Evolutionary conservation across 768 basidiomycete species (phyloP), one percentile per base, ranked within the genome.

Genomic region (Phlegmacium glaucopus): DNA sequence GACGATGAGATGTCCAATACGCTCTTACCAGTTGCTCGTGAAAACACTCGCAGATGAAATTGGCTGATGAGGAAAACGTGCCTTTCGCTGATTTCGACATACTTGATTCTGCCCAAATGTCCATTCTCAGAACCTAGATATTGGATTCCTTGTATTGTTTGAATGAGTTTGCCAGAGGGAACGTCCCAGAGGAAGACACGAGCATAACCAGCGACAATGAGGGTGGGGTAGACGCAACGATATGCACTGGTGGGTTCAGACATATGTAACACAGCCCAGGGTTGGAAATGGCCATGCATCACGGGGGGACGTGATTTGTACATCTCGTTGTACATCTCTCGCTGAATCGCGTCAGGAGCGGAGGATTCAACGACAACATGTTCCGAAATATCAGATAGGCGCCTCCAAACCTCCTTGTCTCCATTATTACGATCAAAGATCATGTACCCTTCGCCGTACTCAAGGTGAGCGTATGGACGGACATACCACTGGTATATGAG

Each of bases 361-460:
- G 57, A 55, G 29, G 35, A 39, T 30, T 36, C 2, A 10, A 47
- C 28, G 12, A 52, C 44, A n/a, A 32, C 45, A n/a, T 22, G 18
- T 26, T 29, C 34, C 27, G 48, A n/a, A 10, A 54, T 48, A 10
- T 72, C 64, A 30, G 71, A 66, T 4, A 66, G 54, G 6, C 70
- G 72, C 25, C 83, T 70, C 90, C 89, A 92, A 11, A 90, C 79
- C 60, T 92, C 90, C 52, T 84, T 84, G 51, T 66, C 57, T 8
- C 74, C 72, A 25, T 71, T 74, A 16, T 60, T 38, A 26, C 83
- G 77, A 56, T 90, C 84, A 59, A 89, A 87, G 39, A 90, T 66
- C 39, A 90, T 67, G 57, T 78, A 89, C 8, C 90, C 89, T 25
- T 75, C 66, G 11, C 71, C 80, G 52, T 89, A 92, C 62, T 91